Percentiles rank a stretch among this genome's conserved stretches.
Evolutionary conservation across 2,329 filamentous ascomycete genomes (phyloP).

Genomic region (Sclerotinia sclerotiorum): DNA sequence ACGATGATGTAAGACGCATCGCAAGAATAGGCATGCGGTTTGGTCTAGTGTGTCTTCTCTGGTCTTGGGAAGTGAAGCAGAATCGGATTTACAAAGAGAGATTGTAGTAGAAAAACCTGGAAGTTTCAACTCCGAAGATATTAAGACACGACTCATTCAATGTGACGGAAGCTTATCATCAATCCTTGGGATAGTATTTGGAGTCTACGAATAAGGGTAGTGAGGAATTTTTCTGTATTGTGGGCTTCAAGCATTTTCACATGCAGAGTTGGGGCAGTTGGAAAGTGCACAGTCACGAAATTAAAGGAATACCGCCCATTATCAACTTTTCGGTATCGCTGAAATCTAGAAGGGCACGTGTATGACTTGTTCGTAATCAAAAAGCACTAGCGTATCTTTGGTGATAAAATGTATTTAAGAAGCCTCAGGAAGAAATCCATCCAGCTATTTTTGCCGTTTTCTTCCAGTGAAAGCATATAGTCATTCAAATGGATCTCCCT

Average conservation of each 20-base stretch:
- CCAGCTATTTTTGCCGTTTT: background rate
- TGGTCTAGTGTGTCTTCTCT: background rate
- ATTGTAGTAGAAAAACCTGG: background rate
- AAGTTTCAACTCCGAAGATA: background rate
- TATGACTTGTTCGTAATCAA: background rate
- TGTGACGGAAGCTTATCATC: background rate
- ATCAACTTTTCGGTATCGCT: background rate
- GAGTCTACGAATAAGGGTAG: background rate
- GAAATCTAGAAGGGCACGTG: background rate
- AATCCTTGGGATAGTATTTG: background rate
- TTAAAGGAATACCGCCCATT: background rate
- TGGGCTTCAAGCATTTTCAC: background rate
- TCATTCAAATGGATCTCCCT: no score
- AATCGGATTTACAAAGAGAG: background rate
- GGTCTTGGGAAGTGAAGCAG: background rate
- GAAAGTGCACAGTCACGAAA: background rate
- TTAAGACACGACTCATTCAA: background rate
- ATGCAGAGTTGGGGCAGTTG: background rate
- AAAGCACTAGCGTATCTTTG: background rate
- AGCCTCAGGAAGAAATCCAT: background rate
- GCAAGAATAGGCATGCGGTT: background rate
- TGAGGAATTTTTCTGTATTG: background rate
- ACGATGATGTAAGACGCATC: background rate
- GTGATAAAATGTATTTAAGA: background rate
- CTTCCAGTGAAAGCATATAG: accelerated